Percentiles rank a stretch among this genome's conserved stretches.
Evolutionary conservation across 2,329 filamentous ascomycete genomes (phyloP).

Genomic region (Ophiostoma sp.): DNA sequence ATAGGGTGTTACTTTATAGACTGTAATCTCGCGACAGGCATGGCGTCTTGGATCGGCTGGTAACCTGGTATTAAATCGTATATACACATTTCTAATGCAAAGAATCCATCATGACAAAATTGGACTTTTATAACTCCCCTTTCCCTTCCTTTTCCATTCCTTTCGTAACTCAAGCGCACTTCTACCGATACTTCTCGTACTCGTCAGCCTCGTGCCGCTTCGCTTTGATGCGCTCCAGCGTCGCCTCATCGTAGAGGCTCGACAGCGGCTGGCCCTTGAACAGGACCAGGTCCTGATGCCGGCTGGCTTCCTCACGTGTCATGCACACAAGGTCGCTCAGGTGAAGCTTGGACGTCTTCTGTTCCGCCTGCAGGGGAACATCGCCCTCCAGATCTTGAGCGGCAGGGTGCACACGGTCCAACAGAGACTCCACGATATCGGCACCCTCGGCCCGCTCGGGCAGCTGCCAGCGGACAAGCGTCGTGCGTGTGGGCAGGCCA

Average conservation of each 20-base stretch:
- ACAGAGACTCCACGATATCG: slow-evolving; percentile 37
- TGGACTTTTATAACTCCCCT: not conserved
- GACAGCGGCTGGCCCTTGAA: slow-evolving; percentile 65
- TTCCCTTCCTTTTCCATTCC: not conserved
- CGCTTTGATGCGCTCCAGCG: slow-evolving; percentile 66
- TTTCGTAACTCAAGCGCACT: not conserved
- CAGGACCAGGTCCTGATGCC: slow-evolving; percentile 79
- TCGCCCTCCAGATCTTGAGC: slow-evolving; percentile 21
- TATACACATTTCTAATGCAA: not conserved
- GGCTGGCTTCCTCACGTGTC: slow-evolving; percentile 84
- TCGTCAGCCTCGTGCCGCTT: slow-evolving; percentile 66
- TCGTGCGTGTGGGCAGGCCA: slow-evolving; percentile 75
- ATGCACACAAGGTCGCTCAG: slow-evolving; percentile 79
- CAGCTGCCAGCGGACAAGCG: slow-evolving; percentile 73
- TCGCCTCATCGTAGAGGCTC: slow-evolving; percentile 71
- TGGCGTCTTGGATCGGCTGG: not conserved
- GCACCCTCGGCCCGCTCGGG: slow-evolving; percentile 37
- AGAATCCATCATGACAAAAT: not conserved
- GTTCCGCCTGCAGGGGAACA: slow-evolving; percentile 49
- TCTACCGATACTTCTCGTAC: slow-evolving; percentile 46
- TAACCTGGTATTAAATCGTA: not conserved
- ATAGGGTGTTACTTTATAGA: not conserved
- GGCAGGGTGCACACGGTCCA: slow-evolving; percentile 50
- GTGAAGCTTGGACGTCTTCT: slow-evolving; percentile 71
- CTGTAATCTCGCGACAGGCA: not conserved